Base-by-base conservation (phyloP, 345 rosid species). In the Hypericum perforatum region DNA sequence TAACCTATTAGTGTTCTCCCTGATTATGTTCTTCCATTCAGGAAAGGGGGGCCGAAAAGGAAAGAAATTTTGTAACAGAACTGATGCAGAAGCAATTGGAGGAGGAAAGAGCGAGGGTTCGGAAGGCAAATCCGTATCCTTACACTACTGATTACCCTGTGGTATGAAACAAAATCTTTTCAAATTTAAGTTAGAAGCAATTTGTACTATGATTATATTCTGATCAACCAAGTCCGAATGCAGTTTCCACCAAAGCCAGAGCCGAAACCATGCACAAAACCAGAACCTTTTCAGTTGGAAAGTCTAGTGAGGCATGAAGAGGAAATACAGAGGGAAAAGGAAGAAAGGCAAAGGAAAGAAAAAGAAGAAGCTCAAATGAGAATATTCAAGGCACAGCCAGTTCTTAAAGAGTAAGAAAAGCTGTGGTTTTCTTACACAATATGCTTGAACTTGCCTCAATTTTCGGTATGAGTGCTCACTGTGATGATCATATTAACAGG, bases 31-130 rank as follows among this genome's bases (percentile, higher is more conserved):
- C 53, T 16, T 38, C 22, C 56, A 22, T 56, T 59, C 78, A 94
- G 99, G 97, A 82, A 75, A 76, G 99, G 78, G 99, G 99, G 45
- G 87, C 82, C 43, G 82, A 76, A 55, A 94, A 94, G 60, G 95
- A 85, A 72, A 82, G 66, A 63, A 84, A 43, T 61, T 79, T 92
- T 54, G 74, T 66, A 49, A 69, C 56, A 39, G 99, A 85, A 49
- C 45, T 85, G 9, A 51, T 61, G 51, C 79, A 74, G 43, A 82
- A 89, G 67, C 75, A 72, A 58, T 14, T 75, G 57, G 95, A 78
- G 58, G 97, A 80, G 61, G 99, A 82, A 78, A 79, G 64, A 53
- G 78, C 80, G 13, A 78, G 92, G 58, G 63, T 89, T 54, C 95
- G 85, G 16, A 86, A 76, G 73, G 94, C 95, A 41, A 77, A 56